Evolutionary conservation across 2,329 filamentous ascomycete genomes (phyloP), one percentile per base, ranked within the genome.

Genomic region (Botrytis porri): DNA sequence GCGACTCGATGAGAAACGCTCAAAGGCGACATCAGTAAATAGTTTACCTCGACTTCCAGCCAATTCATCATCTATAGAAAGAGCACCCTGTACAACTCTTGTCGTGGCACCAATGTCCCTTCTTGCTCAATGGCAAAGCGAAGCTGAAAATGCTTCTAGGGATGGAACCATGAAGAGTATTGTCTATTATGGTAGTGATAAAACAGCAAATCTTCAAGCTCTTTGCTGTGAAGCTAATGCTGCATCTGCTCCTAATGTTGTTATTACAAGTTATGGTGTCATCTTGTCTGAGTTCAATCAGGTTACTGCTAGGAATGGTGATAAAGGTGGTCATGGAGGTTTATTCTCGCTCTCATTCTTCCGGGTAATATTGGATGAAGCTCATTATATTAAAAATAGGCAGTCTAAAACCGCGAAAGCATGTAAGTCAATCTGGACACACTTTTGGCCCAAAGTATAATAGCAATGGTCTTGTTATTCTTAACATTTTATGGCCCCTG

Each of bases 31-130:
- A 7, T 87, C 86, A 6, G 85, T 92, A 35, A 90, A 89, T 75
- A 84, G 86, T 62, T 84, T 96, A 8, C 87, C 90, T 10, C 86
- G 90, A 70, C 82, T 93, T 20, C 87, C 88, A 0, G 86, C 86
- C 60, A 86, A 84, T 45, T 87, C 88, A 25, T 82, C 85, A 16
- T 83, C 84, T 1, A 83, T 94, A 5, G 86, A 92, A 64, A 82
- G 86, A 70, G 96, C 95, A 1, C 95, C 94, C 0, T 93, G 92
- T 80, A 98, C 96, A 0, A 99, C 96, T 0, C 84, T 99, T 4
- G 95, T 99, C 0, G 88, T 99, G n/a, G 96, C 96, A 0, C 96
- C 96, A 2, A 98, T 98, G 90, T 98, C 96, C 16, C 85, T 99
- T 3, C 86, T 99, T n/a, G 89, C 95, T 0, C 96, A 99, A 81